Conservation (phyloP, 768 basidiomycete species). For the Clitopilus hobsonii region DNA sequence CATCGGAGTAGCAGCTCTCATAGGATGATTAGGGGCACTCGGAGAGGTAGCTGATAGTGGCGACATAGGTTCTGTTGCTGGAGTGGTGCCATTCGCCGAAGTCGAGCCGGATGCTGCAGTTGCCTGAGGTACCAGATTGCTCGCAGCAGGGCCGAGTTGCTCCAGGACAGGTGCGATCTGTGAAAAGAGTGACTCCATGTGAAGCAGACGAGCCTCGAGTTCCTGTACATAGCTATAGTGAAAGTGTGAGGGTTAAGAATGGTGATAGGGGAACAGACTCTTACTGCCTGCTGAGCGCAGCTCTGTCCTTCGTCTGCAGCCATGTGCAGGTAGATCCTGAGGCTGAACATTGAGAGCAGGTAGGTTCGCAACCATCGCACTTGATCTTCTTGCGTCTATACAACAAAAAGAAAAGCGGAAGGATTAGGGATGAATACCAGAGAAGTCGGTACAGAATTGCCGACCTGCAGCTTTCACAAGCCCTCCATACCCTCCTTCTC, state of each 20-base stretch:
- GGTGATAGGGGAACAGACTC: slow-evolving; percentile 20
- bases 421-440: slow-evolving; percentile 9
- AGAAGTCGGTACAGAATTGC: slow-evolving; percentile 21
- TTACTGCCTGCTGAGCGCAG: slow-evolving; percentile 85
- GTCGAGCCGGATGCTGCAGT: slow-evolving; percentile 28
- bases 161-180: slow-evolving; percentile 79
- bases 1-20: slow-evolving; percentile 28
- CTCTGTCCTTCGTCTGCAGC: slow-evolving; percentile 89
- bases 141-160: slow-evolving; percentile 56
- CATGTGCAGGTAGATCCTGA: slow-evolving; percentile 80
- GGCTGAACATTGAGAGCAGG: slow-evolving; percentile 74
- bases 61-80: slow-evolving; percentile 30
- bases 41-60: slow-evolving; percentile 29
- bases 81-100: slow-evolving; percentile 29
- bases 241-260: slow-evolving; percentile 12
- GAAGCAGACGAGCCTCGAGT: slow-evolving; percentile 79
- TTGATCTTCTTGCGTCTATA: slow-evolving; percentile 90
- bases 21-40: slow-evolving; percentile 27
- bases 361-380: slow-evolving; percentile 85
- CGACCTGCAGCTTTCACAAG: slow-evolving; percentile 86
- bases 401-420: slow-evolving; percentile 8
- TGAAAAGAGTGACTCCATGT: slow-evolving; percentile 84
- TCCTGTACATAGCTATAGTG: slow-evolving; percentile 92
- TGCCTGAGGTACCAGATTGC: slow-evolving; percentile 29
- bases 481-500: slow-evolving; percentile 79